Percentiles rank a stretch among this genome's conserved stretches.
Conservation (phyloP, 75 land plant genomes). For the Sequoiadendron giganteum region DNA sequence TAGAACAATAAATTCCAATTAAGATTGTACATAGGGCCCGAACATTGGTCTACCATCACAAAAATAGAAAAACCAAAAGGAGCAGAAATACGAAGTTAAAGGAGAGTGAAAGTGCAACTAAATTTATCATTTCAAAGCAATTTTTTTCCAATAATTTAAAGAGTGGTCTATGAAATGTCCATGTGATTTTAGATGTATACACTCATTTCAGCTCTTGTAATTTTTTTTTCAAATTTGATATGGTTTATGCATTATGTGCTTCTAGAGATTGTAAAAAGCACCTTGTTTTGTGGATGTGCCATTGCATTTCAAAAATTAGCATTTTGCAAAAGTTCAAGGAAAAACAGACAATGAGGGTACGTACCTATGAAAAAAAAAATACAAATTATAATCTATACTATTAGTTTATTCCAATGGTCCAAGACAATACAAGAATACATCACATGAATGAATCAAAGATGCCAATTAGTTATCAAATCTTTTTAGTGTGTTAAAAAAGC, state of each 20-base stretch:
- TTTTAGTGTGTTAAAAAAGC: neutral
- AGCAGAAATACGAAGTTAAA: too few relatives aligned
- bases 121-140: neutral
- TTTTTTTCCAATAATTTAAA: neutral
- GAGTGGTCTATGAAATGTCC: too few relatives aligned
- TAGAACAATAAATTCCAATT: too few relatives aligned
- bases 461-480: neutral
- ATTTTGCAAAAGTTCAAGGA: constrained; percentile 93
- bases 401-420: neutral
- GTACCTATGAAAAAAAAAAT: constrained; percentile 30
- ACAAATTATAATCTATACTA: neutral
- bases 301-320: constrained; percentile 86
- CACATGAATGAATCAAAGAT: neutral
- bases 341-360: constrained; percentile 81
- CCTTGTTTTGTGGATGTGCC: constrained; percentile 97
- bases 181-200: too few relatives aligned
- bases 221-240: neutral
- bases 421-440: neutral
- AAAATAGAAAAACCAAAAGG: too few relatives aligned
- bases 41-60: too few relatives aligned
- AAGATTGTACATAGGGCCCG: too few relatives aligned
- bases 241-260: neutral
- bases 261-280: constrained; percentile 9
- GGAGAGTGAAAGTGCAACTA: too few relatives aligned
- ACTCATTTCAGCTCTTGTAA: neutral